Evolutionary conservation across 2,329 filamentous ascomycete genomes (phyloP), one percentile per base, ranked within the genome.

Genomic region (Trichoderma oligosporum): DNA sequence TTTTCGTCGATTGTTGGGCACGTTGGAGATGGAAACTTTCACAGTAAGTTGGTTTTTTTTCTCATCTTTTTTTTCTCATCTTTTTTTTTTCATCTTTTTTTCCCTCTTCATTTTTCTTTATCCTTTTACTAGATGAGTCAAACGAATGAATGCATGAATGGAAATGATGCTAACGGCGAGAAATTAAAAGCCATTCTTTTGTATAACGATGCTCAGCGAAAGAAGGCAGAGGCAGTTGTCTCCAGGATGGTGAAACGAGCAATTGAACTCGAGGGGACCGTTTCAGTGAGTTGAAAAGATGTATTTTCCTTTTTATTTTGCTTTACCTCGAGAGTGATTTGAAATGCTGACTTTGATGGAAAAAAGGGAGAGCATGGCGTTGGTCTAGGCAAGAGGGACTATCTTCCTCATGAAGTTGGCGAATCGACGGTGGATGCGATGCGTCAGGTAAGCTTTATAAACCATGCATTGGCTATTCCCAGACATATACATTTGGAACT

Each of bases 171-270:
- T 35, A 29, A 29, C 20, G 20, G 18, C 3, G 9, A 20, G 4
- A 33, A 42, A 12, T 41, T 14, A 38, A n/a, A n/a, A 79, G 76
- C 81, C 6, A 83, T 84, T 51, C 67, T 85, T 16, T 67, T 83
- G 7, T 84, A 82, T 67, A 87, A 84, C 57, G 82, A 88, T n/a
- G 74, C 78, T 20, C 84, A 93, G 70, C 81, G 85, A 62, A 73
- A 78, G 58, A 79, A 82, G 55, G 87, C 87, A 2, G 87, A 91
- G 66, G 79, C 80, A 38, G 76, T 93, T 24, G 87, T 94, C 24
- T 88, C 92, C 68, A 80, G 84, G 58, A 94, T 94, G 90, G 88
- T 93, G 56, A 91, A 92, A 79, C 80, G 88, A 60, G 90, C 90
- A 0, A 85, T 95, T 47, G 88, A 91, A 74, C 82, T 91, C 76